These are phyloP conservation scores for Clavispora phyllophila DNA, from an alignment of 805 yeast species.

Conservation along the genomic window DNA sequence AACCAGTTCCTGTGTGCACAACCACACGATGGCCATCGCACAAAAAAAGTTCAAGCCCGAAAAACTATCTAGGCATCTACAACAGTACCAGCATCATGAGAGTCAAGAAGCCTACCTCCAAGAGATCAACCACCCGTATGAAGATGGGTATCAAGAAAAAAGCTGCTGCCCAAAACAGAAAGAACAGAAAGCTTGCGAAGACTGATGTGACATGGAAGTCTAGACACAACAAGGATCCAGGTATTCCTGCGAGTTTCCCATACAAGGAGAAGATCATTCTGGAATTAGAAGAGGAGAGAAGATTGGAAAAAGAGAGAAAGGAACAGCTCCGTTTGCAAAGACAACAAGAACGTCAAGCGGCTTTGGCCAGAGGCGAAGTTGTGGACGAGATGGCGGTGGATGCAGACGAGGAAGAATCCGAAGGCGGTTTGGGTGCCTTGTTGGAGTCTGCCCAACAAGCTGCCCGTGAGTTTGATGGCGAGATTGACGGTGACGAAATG, in stretches of 20 bases:
- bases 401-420: slow-evolving; percentile 32
- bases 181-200: slow-evolving; percentile 76
- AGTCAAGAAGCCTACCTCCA: slow-evolving; percentile 66
- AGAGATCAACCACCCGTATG: slow-evolving; percentile 88
- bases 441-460: slow-evolving; percentile 88
- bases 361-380: slow-evolving; percentile 33
- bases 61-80: neutral
- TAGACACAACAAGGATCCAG: slow-evolving; percentile 77
- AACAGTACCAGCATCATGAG: slow-evolving; percentile 26
- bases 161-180: slow-evolving; percentile 86
- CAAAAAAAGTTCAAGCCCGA: slow-evolving; percentile 3
- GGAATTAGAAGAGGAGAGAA: slow-evolving; percentile 63
- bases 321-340: slow-evolving; percentile 45
- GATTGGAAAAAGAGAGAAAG: slow-evolving; percentile 51
- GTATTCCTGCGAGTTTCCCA: slow-evolving; percentile 93
- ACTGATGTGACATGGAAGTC: slow-evolving; percentile 94
- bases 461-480: slow-evolving; percentile 70
- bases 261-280: slow-evolving; percentile 78
- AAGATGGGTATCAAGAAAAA: slow-evolving; percentile 95
- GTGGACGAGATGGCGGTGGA: slow-evolving; percentile 34
- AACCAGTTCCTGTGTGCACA: slow-evolving; percentile 4
- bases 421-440: slow-evolving; percentile 71
- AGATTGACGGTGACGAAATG: slow-evolving; percentile 27
- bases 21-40: slow-evolving; percentile 12
- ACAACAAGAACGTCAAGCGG: slow-evolving; percentile 42